Base-by-base conservation (phyloP, 2,329 filamentous ascomycete genomes). In the Dothiorella sarmentorum region DNA sequence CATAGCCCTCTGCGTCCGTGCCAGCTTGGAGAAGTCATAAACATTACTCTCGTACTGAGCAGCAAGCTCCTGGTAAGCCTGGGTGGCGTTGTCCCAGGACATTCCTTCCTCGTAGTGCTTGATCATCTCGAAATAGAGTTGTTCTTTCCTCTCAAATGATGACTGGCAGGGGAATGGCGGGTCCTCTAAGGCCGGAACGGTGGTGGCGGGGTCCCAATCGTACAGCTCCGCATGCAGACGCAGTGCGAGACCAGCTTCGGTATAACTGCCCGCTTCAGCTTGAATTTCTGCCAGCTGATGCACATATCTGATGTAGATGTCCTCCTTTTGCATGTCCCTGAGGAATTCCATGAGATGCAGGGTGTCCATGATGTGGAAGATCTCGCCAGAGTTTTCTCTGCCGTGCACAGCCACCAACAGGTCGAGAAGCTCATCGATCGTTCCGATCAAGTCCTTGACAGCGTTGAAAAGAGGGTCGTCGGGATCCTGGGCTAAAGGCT, bases 241-340 rank as follows among this genome's bases (percentile, higher is more conserved):
- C 35, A 97, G 80, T 3, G 92, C 91, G 62, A 97, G 81, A 11
- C 91, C 94, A 13, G 93, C 93, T 74, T 97, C 92, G 0, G 91
- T 89, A 63, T 87, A 85, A 66, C 96, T 94, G 60, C 88, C 82
- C 3, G 88, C 83, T 38, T 87, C 83, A 7, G 83, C 82, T 71
- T 97, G 93, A 11, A 94, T 78, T 37, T 85, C 78, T 2, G 91
- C 90, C 18, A 97, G 81, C 72, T 97, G 91, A 69, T 97, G 93
- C 13, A 97, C 92, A 67, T 97, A 97, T 63, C 91, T 88, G 63
- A 96, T 89, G 72, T 96, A 97, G 59, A 97, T 96, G 67, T 97
- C 92, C 71, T 96, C 91, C 69, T 96, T 96, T 65, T 95, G 90
- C 88, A 97, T 96, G 69, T 97, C 91, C 64, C 91, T 89, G 65